A percentile compares a stretch with the other conserved stretches of the same genome.
Conservation (phyloP, 2,329 filamentous ascomycete species). For the Conoideocrella luteorostrata region DNA sequence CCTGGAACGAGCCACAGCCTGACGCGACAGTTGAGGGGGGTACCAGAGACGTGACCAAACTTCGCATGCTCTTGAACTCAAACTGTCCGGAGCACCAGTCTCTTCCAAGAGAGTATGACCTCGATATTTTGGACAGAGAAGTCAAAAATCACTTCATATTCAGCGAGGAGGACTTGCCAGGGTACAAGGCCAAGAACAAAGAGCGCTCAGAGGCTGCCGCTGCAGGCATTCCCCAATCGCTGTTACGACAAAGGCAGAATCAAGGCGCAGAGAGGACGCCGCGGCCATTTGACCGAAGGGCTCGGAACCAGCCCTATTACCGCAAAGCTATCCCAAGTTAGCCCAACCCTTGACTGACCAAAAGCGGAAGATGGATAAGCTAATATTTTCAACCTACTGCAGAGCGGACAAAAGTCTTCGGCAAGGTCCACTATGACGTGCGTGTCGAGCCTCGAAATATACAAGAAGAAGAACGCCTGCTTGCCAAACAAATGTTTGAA, state of each 20-base stretch:
- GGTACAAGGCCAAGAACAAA: constrained; percentile 41
- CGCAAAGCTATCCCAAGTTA: constrained; percentile 69
- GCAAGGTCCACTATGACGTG: constrained; percentile 68
- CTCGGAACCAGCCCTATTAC: constrained; percentile 52
- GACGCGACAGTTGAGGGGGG: constrained; percentile 43
- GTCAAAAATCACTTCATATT: constrained; percentile 87
- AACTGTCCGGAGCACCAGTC: constrained; percentile 61
- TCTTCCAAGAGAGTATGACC: constrained; percentile 82
- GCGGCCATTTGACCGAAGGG: constrained; percentile 38
- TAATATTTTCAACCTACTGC: constrained; percentile 16
- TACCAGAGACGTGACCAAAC: constrained; percentile 27
- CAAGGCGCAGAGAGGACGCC: constrained; percentile 26
- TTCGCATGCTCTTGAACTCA: constrained; percentile 60
- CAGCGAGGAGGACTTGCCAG: constrained; percentile 81
- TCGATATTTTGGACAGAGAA: constrained; percentile 58
- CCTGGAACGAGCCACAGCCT: constrained; percentile 48
- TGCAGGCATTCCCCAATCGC: constrained; percentile 52
- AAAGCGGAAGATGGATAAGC: neutral
- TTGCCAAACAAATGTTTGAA: constrained; percentile 49
- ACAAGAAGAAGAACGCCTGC: constrained; percentile 58
- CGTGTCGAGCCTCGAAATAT: constrained; percentile 68
- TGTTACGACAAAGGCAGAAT: constrained; percentile 37
- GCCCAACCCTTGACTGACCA: constrained; percentile 22
- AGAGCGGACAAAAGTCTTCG: constrained; percentile 75
- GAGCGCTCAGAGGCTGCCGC: constrained; percentile 49